Evolutionary conservation across 2,329 filamentous ascomycete species (phyloP), one percentile per base, ranked within the genome.

Genomic region (Hymenoscyphus linearis): DNA sequence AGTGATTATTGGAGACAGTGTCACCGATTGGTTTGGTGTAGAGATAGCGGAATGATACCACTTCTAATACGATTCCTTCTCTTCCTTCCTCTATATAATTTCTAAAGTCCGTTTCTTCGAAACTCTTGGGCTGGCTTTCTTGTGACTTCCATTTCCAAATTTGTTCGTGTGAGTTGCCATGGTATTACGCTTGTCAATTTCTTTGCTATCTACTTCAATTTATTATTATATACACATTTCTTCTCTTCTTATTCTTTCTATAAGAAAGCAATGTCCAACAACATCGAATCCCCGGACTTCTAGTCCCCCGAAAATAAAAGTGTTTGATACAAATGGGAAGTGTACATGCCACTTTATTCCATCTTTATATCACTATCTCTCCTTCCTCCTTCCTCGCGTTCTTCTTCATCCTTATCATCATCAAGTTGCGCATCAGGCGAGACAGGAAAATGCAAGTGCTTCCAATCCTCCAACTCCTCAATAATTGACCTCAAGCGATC

Each of bases 401-500:
- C 68, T 6, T 71, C 72, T 50, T 73, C 70, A 53, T 74, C 69
- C 40, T 75, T 67, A 2, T 73, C 65, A 12, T 62, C 70, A 22
- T 67, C 69, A 40, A 78, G 75, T 1, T 75, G 73, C 26, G 70
- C 73, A 62, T 79, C 79, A 0, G 77, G 71, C 14, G 76, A 73
- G 40, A 75, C 71, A 0, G 83, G 77, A 66, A 91, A 93, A 73
- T 90, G 90, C 34, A 96, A 78, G 72, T 93, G 88, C 70, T 93
- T 95, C 91, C 91, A 96, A 72, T 96, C 91, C 76, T 96, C 91
- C 67, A 96, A 84, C 78, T 99, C 95, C 75, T 98, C 95, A 13
- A 93, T 97, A 47, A 98, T 91, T 64, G 89, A 93, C 66, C 91
- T 84, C 71, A 98, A 76, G 22, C 93, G 82, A 76, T 99, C 95